These are phyloP conservation scores for Austroboletus novae-zelandiae DNA, from an alignment of 1,284 basidiomycete species.

Conservation along the genomic window DNA sequence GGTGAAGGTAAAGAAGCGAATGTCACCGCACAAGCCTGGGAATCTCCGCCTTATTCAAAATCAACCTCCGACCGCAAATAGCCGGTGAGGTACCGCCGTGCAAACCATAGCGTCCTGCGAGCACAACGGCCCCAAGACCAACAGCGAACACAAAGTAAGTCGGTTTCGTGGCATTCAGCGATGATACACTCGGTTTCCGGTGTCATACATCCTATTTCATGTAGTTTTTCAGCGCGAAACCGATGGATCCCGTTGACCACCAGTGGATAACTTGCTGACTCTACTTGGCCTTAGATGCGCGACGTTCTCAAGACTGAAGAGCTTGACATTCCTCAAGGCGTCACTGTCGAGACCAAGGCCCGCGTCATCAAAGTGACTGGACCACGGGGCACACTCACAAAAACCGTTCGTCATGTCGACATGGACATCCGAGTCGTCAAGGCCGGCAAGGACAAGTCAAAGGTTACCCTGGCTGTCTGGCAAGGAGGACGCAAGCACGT, in stretches of 20 bases:
- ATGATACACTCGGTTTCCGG: not conserved
- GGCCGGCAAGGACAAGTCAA: slow-evolving; percentile 60
- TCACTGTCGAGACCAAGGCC: slow-evolving; percentile 85
- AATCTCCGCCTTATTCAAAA: slow-evolving; percentile 27
- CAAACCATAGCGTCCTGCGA: not conserved
- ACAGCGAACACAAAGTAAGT: slow-evolving; percentile 30
- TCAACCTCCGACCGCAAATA: slow-evolving; percentile 33
- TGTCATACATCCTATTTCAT: slow-evolving; percentile 5
- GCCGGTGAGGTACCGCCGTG: slow-evolving; percentile 16
- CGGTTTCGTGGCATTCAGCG: not conserved
- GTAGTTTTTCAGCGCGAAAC: not conserved
- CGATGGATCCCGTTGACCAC: slow-evolving; percentile 31
- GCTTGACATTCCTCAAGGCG: slow-evolving; percentile 84
- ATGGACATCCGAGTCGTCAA: slow-evolving; percentile 92
- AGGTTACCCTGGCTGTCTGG: slow-evolving; percentile 95
- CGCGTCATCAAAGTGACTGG: slow-evolving; percentile 88
- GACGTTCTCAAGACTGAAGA: slow-evolving; percentile 94
- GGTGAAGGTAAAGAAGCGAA: slow-evolving; percentile 41
- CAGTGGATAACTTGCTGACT: slow-evolving; percentile 24
- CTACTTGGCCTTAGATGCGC: slow-evolving; percentile 62
- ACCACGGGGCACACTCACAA: slow-evolving; percentile 85
- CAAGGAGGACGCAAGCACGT: slow-evolving; percentile 98
- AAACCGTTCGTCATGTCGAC: slow-evolving; percentile 92
- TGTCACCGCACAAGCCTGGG: slow-evolving; percentile 14
- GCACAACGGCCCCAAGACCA: slow-evolving; percentile 25